Base-by-base conservation (phyloP, 164 flowering plant species). In the Sextonia rubra region DNA sequence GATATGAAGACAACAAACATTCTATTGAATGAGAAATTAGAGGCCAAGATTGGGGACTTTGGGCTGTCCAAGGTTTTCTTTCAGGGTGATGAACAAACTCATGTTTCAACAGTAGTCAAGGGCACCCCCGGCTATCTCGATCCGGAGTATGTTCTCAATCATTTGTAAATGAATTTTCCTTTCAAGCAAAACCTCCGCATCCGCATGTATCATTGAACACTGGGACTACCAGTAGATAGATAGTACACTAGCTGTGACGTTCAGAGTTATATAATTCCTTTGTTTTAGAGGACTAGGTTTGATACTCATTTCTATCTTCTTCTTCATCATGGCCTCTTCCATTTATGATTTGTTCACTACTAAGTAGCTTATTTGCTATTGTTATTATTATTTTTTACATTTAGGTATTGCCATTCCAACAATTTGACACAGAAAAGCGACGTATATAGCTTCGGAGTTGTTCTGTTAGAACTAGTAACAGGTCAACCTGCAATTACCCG, bases 51-150 rank as follows among this genome's bases (percentile, higher is more conserved):
- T 20, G 82, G 89, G 24, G 88, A 85, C 77, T 87, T 85, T 76
- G 90, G 90, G 23, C 62, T 86, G 30, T 85, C 87, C 37, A 87
- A 73, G 63, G 32, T 63, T 29, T 82, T 84, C 47, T 1, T 37
- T 7, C 44, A 37, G 44, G 75, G 78, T 14, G 15, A 20, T 15
- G 87, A 81, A 47, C 71, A 29, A 25, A 68, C 79, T 62, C 80
- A 82, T 66, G 64, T 81, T 0, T 71, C 83, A 0, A 82, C 89
- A 1, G 37, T 9, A 20, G 76, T 81, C 23, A 79, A 72, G 37
- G 91, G 93, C 23, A 85, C 88, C 22, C 82, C 76, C 2, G 90
- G 91, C 0, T 86, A 86, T 55, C 78, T 88, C 64, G 90, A 85
- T 69, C 94, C 90, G 3, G 89, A 88, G 90, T 90, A 78, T 71